phyloP scores from a whole-genome alignment of 1,284 basidiomycete species.

The Thelephora terrestris region DNA sequence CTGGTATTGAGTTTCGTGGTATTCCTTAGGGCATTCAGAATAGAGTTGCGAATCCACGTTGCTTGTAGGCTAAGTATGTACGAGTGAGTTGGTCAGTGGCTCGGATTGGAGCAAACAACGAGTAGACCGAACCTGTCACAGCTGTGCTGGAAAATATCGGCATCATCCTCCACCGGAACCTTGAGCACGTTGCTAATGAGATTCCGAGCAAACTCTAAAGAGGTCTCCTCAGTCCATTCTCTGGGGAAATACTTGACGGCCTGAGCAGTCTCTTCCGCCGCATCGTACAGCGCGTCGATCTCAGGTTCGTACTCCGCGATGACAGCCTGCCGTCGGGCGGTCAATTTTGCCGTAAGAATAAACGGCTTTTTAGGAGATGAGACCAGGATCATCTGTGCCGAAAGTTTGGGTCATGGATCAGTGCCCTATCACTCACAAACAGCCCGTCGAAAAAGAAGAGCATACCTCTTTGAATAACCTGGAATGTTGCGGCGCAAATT shows the following conservation, averaged over 20 bases:
- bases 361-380: conserved; percentile 20
- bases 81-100: background rate
- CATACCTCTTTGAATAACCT: conserved; percentile 26
- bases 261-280: conserved; percentile 16
- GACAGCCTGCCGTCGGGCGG: conserved; percentile 17
- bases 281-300: conserved; percentile 18
- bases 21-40: conserved; percentile 23
- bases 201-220: conserved; percentile 19
- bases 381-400: conserved; percentile 22
- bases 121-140: conserved; percentile 29
- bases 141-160: conserved; percentile 33
- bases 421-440: too few relatives aligned
- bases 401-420: background rate
- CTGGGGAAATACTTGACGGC: conserved; percentile 15
- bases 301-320: conserved; percentile 21
- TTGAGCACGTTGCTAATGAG: conserved; percentile 20
- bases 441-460: background rate
- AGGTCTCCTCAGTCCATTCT: conserved; percentile 18
- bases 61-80: conserved; percentile 27
- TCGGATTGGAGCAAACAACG: background rate
- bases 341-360: conserved; percentile 22
- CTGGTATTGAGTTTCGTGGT: conserved; percentile 13
- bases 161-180: conserved; percentile 20
- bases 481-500: conserved; percentile 25
- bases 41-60: conserved; percentile 30